A percentile compares a stretch with the other conserved stretches of the same genome.
These are phyloP conservation scores for Quercus wislizeni DNA, from an alignment of 306 rosid species.

Conservation along the genomic window DNA sequence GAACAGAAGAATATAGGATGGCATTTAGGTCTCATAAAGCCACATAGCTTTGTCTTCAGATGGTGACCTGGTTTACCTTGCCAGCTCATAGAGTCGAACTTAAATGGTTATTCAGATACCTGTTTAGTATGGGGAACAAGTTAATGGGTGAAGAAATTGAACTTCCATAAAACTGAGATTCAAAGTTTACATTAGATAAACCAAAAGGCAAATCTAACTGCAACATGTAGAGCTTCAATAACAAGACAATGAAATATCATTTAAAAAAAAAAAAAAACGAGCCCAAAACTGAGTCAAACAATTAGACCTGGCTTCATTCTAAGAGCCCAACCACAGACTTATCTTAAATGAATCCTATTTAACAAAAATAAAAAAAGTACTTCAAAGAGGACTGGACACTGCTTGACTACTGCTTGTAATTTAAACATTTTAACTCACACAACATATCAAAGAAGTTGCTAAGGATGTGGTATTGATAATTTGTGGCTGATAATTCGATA, in stretches of 20 bases:
- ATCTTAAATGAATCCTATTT: not conserved
- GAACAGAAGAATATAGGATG: slow-evolving; percentile 83
- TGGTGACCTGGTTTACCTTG: slow-evolving; percentile 57
- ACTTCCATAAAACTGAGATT: not conserved
- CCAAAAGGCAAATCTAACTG: not conserved
- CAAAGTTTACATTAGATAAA: not conserved
- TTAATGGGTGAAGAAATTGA: slow-evolving; percentile 8
- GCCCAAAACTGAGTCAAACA: not conserved
- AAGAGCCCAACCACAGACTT: not conserved
- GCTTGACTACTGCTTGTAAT: not conserved
- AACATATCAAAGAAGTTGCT: not conserved
- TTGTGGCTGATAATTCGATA: not conserved
- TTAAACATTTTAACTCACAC: not conserved
- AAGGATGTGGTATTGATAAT: not conserved
- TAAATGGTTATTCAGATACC: slow-evolving; percentile 74
- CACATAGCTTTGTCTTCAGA: slow-evolving; percentile 52
- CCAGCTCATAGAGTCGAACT: slow-evolving; percentile 65
- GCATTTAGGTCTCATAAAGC: slow-evolving; percentile 77
- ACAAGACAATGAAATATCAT: not conserved
- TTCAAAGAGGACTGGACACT: not conserved
- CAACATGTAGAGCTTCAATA: not conserved
- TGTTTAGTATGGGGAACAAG: slow-evolving; percentile 37
- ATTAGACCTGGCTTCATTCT: not conserved
- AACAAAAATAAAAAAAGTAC: not conserved
- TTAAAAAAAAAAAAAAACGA: not conserved